Conservation (phyloP, 768 basidiomycete species). For the Amyloporia xantha region DNA sequence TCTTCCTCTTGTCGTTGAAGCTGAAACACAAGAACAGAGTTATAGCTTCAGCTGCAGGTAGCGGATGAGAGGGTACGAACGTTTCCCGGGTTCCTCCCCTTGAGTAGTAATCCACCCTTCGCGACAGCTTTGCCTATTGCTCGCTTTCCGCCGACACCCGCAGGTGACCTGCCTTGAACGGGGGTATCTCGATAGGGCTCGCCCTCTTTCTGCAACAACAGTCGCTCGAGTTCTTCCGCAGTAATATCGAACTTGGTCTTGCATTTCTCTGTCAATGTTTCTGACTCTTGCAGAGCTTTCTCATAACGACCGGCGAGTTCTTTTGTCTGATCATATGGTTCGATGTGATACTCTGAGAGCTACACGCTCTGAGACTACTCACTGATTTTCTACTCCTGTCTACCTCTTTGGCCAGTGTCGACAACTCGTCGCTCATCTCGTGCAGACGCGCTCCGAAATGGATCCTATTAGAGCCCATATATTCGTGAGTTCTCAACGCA, state of each 20-base stretch:
- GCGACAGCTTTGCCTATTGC: constrained; percentile 87
- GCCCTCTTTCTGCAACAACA: constrained; percentile 91
- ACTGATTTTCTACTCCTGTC: constrained; percentile 92
- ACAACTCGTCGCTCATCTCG: constrained; percentile 96
- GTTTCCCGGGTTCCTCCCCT: constrained; percentile 89
- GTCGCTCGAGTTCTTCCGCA: constrained; percentile 90
- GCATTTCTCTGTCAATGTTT: constrained; percentile 79
- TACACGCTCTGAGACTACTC: constrained; percentile 12
- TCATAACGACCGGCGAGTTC: constrained; percentile 88
- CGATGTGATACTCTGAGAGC: neutral
- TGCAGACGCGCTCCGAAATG: constrained; percentile 81
- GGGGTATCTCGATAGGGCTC: constrained; percentile 82
- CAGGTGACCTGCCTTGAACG: constrained; percentile 54
- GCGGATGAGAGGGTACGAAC: constrained; percentile 35
- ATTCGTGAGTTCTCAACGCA: constrained; percentile 82
- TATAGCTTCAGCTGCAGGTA: neutral
- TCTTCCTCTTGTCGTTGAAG: constrained; percentile 95
- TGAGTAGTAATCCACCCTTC: constrained; percentile 83
- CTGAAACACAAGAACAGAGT: no score
- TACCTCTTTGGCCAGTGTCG: constrained; percentile 79
- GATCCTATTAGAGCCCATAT: constrained; percentile 83
- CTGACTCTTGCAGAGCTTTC: constrained; percentile 81
- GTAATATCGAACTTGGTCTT: constrained; percentile 81
- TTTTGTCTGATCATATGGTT: constrained; percentile 57
- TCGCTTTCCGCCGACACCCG: constrained; percentile 63